These are phyloP conservation scores for Yarrowia bubula DNA, from an alignment of 805 yeast genomes.

Conservation along the genomic window DNA sequence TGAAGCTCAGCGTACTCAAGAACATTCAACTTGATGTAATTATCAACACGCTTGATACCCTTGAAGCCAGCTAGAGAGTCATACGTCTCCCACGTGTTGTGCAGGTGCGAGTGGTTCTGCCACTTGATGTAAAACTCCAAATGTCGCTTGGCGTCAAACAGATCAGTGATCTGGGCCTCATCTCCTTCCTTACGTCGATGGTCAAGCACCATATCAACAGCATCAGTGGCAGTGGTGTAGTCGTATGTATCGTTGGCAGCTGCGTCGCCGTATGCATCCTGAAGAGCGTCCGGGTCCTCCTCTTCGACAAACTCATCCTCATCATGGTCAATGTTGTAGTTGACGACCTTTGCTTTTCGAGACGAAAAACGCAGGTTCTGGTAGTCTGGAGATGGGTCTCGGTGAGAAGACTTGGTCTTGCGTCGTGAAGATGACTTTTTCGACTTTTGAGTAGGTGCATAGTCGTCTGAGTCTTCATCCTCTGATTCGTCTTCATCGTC, in stretches of 20 bases:
- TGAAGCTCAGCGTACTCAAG: conserved; percentile 72
- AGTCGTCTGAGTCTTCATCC: conserved; percentile 29
- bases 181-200: conserved; percentile 49
- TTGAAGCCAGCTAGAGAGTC: conserved; percentile 46
- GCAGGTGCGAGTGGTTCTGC: conserved; percentile 84
- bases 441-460: conserved; percentile 32
- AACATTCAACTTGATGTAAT: conserved; percentile 78
- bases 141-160: conserved; percentile 36
- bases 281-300: conserved; percentile 36
- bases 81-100: conserved; percentile 90
- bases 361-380: conserved; percentile 61
- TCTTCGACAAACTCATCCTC: conserved; percentile 52
- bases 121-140: conserved; percentile 63
- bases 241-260: conserved; percentile 25
- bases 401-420: conserved; percentile 39
- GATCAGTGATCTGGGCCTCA: conserved; percentile 35
- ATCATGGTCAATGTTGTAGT: conserved; percentile 63
- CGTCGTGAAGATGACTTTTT: conserved; percentile 33
- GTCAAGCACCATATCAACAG: conserved; percentile 54
- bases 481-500: not conserved
- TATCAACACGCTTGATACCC: conserved; percentile 85
- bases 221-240: conserved; percentile 41
- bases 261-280: conserved; percentile 30
- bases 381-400: conserved; percentile 31
- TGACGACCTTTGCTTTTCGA: conserved; percentile 63